Conservation (phyloP, 1,284 basidiomycete species). For the Leucoagaricus sp. region DNA sequence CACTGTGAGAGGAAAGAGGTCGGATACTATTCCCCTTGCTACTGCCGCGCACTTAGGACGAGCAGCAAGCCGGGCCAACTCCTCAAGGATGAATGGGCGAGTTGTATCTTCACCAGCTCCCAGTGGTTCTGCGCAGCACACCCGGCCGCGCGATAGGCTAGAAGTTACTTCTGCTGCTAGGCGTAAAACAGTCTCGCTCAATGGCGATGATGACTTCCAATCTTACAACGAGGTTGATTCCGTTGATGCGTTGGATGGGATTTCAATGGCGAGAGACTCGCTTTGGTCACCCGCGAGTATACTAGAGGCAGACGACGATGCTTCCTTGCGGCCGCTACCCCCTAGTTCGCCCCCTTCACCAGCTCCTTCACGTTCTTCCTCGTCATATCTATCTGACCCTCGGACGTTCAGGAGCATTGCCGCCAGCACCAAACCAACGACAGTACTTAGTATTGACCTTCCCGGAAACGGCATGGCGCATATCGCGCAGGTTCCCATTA, state of each 20-base stretch:
- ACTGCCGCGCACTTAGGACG: slow-evolving; percentile 27
- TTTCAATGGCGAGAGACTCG: slow-evolving; percentile 64
- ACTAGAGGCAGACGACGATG: slow-evolving; percentile 86
- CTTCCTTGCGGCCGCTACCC: slow-evolving; percentile 83
- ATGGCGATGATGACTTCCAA: slow-evolving; percentile 50
- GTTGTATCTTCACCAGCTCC: slow-evolving; percentile 45
- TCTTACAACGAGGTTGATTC: slow-evolving; percentile 50
- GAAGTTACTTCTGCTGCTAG: slow-evolving; percentile 39
- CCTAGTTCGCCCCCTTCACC: slow-evolving; percentile 85
- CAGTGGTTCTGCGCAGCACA: slow-evolving; percentile 34
- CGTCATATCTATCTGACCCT: slow-evolving; percentile 78
- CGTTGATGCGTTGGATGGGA: slow-evolving; percentile 47
- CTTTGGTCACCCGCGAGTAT: slow-evolving; percentile 74
- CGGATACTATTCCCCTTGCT: slow-evolving; percentile 33
- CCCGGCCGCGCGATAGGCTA: slow-evolving; percentile 21
- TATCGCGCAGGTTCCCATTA: slow-evolving; percentile 83
- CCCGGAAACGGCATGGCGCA: slow-evolving; percentile 80
- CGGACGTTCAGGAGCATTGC: slow-evolving; percentile 79
- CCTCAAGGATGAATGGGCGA: slow-evolving; percentile 33
- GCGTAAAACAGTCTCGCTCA: slow-evolving; percentile 65
- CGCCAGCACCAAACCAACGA: slow-evolving; percentile 95
- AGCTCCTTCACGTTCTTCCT: slow-evolving; percentile 77
- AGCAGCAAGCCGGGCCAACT: slow-evolving; percentile 27
- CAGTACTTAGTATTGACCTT: slow-evolving; percentile 85
- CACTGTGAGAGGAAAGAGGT: slow-evolving; percentile 49